phyloP scores from a whole-genome alignment of 208 protist genomes.

The Crithidia fasciculata region DNA sequence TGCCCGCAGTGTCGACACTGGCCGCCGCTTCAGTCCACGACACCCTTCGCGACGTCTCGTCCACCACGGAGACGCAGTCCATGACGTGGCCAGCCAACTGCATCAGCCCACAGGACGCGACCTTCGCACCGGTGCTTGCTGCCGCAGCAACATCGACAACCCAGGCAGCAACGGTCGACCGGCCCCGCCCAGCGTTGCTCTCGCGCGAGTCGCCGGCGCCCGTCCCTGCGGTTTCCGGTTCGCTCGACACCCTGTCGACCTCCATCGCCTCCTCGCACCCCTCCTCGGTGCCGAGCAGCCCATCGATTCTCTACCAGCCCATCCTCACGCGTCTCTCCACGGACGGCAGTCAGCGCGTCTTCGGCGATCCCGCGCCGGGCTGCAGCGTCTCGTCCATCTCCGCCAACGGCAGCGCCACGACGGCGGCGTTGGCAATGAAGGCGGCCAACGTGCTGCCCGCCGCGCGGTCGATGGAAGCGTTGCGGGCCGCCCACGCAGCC shows the following conservation, averaged over 20 bases:
- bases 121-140: background rate
- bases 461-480: background rate
- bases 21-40: background rate
- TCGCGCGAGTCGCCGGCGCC: no score
- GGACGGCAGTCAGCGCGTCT: constrained; percentile 2
- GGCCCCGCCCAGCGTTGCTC: no score
- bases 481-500: background rate
- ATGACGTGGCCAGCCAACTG: background rate
- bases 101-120: background rate
- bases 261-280: constrained; percentile 9
- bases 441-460: background rate
- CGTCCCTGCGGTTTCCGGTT: no score
- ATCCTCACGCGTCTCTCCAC: background rate
- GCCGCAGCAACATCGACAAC: background rate
- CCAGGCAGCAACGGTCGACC: background rate
- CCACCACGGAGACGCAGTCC: background rate
- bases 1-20: no score
- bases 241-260: constrained; percentile 12
- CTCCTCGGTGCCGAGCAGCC: constrained; percentile 7
- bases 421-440: constrained; percentile 4
- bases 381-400: constrained; percentile 17
- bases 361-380: background rate
- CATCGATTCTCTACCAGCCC: constrained; percentile 11
- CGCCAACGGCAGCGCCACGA: constrained; percentile 10
- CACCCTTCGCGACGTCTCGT: background rate